Evolutionary conservation across 2,329 filamentous ascomycete species (phyloP).

Genomic region (Pseudogymnoascus sp.): DNA sequence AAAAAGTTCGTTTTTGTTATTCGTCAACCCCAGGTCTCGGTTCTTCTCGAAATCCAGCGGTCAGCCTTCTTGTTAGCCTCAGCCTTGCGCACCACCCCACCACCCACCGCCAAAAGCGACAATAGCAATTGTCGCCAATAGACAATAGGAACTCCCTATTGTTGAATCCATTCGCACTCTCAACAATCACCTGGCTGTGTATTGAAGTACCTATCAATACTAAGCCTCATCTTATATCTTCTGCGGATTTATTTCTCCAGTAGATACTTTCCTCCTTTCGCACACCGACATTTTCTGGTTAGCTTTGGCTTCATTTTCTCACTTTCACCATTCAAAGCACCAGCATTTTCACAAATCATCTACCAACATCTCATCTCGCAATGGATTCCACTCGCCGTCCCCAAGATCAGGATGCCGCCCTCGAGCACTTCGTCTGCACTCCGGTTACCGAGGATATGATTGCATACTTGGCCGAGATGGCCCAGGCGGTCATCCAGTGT

Average conservation of each 20-base stretch:
- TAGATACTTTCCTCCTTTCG: neutral
- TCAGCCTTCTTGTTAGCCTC: slow-evolving; percentile 4
- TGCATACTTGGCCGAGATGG: slow-evolving; percentile 64
- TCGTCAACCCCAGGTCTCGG: neutral
- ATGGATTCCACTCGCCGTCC: neutral
- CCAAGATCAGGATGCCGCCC: slow-evolving; percentile 45
- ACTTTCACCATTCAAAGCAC: slow-evolving; percentile 1
- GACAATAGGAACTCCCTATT: slow-evolving; percentile 3
- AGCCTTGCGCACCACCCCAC: neutral
- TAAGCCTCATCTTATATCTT: slow-evolving; percentile 7
- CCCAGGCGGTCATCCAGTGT: slow-evolving; percentile 71
- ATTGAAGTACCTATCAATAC: slow-evolving; percentile 5
- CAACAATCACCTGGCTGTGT: slow-evolving; percentile 2
- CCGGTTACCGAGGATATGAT: slow-evolving; percentile 73
- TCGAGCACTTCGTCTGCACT: slow-evolving; percentile 73
- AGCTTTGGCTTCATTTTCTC: slow-evolving; percentile 5
- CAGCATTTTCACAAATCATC: neutral
- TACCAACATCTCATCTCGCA: neutral
- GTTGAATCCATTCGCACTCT: neutral
- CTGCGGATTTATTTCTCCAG: slow-evolving; percentile 5
- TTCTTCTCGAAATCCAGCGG: neutral
- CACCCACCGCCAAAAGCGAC: neutral
- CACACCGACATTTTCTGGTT: slow-evolving; percentile 1
- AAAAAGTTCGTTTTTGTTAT: slow-evolving; percentile 2
- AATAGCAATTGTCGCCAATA: slow-evolving; percentile 4